Base-by-base conservation (phyloP, 2,329 filamentous ascomycete genomes). In the Aspergillus pseudoglaucus region DNA sequence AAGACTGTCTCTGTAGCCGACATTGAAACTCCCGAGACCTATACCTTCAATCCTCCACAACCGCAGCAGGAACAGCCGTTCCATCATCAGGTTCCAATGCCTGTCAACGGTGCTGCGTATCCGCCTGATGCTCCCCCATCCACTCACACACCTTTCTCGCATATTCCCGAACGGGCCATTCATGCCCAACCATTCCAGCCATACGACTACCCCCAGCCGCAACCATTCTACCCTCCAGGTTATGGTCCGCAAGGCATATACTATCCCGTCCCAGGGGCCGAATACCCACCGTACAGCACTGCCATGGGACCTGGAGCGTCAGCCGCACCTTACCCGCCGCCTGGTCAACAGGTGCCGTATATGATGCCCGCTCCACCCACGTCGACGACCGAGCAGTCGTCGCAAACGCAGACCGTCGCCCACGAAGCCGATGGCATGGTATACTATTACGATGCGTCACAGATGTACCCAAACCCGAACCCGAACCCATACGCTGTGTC, bases 381-480 rank as follows among this genome's bases (percentile, higher is more conserved):
- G 18, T 55, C 67, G 47, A 57, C 58, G 40, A 72, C 40, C 7
- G 40, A 42, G 23, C 40, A 74, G 40, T 58, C 65, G 6, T 69
- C 73, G 25, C 81, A 79, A 54, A 68, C 72, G 3, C 76, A 75
- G 15, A 80, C 80, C 48, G 78, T 85, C 17, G 88, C 89, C 0
- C 90, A 96, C 66, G 91, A 97, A 72, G 84, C 85, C 54, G 95
- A 95, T 58, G 93, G 93, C 52, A 97, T 94, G 80, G 90, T 95
- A 1, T 97, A 95, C 68, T 98, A 95, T 65, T 90, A 90, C 60
- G 87, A 95, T 62, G 79, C 88, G 6, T 78, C 83, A n/a, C 85
- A 90, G 62, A 73, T 90, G 38, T 71, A 72, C 47, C 59, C 71
- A 30, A 64, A 65, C 42, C 70, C 74, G 25, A 72, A 75, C 47